phyloP scores from a whole-genome alignment of 768 basidiomycete genomes.

The Suillus variegatus region DNA sequence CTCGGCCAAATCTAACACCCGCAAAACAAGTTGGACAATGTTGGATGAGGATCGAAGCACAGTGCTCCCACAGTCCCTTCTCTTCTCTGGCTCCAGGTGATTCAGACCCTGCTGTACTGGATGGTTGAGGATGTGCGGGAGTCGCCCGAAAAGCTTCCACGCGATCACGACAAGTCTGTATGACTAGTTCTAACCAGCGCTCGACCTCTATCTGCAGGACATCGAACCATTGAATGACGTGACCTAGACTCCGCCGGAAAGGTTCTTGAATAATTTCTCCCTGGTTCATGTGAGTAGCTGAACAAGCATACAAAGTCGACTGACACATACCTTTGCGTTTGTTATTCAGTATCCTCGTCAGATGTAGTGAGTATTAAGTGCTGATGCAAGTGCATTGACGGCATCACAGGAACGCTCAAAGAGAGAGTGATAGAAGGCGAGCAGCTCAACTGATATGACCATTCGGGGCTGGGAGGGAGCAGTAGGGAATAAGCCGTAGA shows the following conservation, averaged over 20 bases:
- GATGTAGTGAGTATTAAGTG: background rate
- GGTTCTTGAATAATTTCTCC: conserved; percentile 24
- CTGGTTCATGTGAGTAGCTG: background rate
- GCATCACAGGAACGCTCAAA: conserved; percentile 14
- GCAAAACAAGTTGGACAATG: conserved; percentile 35
- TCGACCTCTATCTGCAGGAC: conserved; percentile 18
- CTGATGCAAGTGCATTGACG: conserved; percentile 14
- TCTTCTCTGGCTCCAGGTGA: background rate
- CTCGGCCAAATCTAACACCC: conserved; percentile 15
- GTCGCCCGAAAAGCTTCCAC: background rate
- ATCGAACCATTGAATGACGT: conserved; percentile 32
- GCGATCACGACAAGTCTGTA: conserved; percentile 10
- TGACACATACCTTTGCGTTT: conserved; percentile 2
- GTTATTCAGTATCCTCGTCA: background rate
- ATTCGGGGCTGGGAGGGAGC: conserved; percentile 21
- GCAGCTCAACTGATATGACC: conserved; percentile 28
- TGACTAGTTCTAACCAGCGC: conserved; percentile 8
- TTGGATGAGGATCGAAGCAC: conserved; percentile 11
- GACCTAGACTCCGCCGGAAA: conserved; percentile 30
- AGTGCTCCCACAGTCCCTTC: background rate
- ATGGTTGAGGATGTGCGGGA: too few species aligned
- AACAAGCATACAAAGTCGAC: background rate
- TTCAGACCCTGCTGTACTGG: too few species aligned
- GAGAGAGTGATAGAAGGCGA: conserved; percentile 38
- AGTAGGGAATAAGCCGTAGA: conserved; percentile 33